Conservation (phyloP, 2,329 filamentous ascomycete genomes). For the Fusarium drepaniforme region DNA sequence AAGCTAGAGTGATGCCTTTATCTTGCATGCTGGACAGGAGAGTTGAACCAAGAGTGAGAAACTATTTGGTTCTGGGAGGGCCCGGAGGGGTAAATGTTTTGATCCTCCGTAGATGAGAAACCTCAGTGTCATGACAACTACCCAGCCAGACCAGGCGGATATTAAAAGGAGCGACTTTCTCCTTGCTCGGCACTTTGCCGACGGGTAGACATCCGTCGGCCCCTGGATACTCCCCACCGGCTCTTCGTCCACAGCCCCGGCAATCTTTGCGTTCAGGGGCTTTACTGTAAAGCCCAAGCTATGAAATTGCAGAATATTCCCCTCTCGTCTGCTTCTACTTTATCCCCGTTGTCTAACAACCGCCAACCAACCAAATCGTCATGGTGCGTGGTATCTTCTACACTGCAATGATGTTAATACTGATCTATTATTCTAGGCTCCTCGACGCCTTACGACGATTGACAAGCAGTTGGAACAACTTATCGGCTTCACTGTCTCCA, state of each 20-base stretch:
- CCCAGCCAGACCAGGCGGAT: too few relatives aligned
- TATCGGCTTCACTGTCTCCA: conserved; percentile 89
- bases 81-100: not conserved
- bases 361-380: not conserved
- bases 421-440: not conserved
- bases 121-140: too few relatives aligned
- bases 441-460: not conserved
- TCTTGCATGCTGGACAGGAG: not conserved
- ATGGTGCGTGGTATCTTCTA: not conserved
- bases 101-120: not conserved
- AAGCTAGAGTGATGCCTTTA: not conserved
- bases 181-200: not conserved
- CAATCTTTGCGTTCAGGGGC: not conserved
- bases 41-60: not conserved
- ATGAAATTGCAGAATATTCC: not conserved
- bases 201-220: conserved; percentile 3
- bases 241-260: not conserved
- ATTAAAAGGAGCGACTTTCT: too few relatives aligned
- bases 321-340: not conserved
- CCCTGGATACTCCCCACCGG: not conserved
- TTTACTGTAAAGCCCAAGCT: not conserved
- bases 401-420: too few relatives aligned
- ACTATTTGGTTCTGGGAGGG: not conserved
- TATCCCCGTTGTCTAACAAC: too few relatives aligned
- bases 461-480: conserved; percentile 56